Base-by-base conservation (phyloP, 1,284 basidiomycete genomes). In the Apiotrichum domesticum region DNA sequence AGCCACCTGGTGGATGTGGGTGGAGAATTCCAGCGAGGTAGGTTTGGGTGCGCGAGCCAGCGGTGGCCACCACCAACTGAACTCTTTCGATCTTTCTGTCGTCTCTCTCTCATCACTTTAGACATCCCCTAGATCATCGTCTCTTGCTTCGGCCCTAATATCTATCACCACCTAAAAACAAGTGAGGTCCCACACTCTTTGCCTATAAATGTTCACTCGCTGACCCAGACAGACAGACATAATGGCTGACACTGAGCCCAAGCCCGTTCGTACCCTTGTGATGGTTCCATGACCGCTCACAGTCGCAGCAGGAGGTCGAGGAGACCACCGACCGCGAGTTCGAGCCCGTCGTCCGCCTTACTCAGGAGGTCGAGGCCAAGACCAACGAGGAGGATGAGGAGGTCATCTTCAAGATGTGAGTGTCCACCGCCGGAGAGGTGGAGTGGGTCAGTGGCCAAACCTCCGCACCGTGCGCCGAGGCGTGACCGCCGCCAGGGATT, bases 311-410 rank as follows among this genome's bases (percentile, higher is more conserved):
- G 48, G 42, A 53, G 56, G 35, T 58, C 47, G 66, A 68, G 63
- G 70, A 94, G 74, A 90, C 94, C 79, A 76, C 83, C 78, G 90
- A 95, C 78, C 85, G 85, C 65, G 89, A 95, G 66, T 98, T 92
- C 77, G 94, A 98, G 80, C 95, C 96, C 48, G 90, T 98, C 63
- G 87, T 97, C 80, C 90, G 86, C 80, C 88, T 98, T 77, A 96
- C 92, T n/a, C 75, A 77, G 64, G 86, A 92, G 75, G 89, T 98
- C 63, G 90, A 94, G 73, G 87, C 87, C 57, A 95, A 95, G 84
- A 98, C 96, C 8, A 80, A 84, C 74, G 96, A 99, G 78, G 96
- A 98, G 76, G 87, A 97, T 69, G 96, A 99, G 78, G 83, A 90
- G 37, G 84, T 87, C 39, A 79, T 89, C 65, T 98, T 98, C 85